Conservation (phyloP, 768 basidiomycete species). For the Epithele typhae region DNA sequence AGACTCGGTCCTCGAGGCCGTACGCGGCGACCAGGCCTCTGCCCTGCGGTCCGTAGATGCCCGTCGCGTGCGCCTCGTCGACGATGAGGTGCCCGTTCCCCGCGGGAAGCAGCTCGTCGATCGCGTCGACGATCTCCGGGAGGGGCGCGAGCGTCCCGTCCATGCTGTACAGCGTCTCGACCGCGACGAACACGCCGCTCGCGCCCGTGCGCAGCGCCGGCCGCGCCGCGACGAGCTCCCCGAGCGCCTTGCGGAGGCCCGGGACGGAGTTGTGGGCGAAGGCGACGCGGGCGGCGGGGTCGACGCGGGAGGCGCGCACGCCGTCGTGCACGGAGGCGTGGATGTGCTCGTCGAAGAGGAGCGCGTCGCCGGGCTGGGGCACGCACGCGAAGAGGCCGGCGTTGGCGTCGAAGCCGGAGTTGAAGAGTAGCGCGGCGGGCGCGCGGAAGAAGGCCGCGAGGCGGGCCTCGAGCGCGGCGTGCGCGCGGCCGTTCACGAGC, state of each 20-base stretch:
- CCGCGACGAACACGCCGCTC: conserved; percentile 66
- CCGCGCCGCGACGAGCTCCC: conserved; percentile 34
- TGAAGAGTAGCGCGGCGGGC: conserved; percentile 75
- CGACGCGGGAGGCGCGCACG: conserved; percentile 54
- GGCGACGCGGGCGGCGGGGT: conserved; percentile 31
- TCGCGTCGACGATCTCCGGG: conserved; percentile 51
- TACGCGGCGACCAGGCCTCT: conserved; percentile 68
- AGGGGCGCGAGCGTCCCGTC: conserved; percentile 90
- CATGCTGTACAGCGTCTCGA: conserved; percentile 94
- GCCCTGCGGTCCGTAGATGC: conserved; percentile 78
- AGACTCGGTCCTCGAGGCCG: conserved; percentile 66
- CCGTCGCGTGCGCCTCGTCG: conserved; percentile 93
- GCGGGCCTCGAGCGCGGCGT: conserved; percentile 67
- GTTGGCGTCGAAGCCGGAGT: conserved; percentile 93
- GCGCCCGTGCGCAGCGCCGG: conserved; percentile 35
- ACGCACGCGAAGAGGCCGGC: conserved; percentile 79
- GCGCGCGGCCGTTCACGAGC: conserved; percentile 70
- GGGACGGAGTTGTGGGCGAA: conserved; percentile 74
- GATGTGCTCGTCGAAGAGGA: conserved; percentile 83
- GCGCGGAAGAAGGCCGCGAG: conserved; percentile 58
- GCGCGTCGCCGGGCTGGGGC: conserved; percentile 70
- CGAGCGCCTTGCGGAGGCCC: conserved; percentile 44
- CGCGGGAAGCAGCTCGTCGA: conserved; percentile 57
- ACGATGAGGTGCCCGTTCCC: conserved; percentile 74
- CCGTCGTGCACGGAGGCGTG: conserved; percentile 94